These are phyloP conservation scores for Hypoxylon fragiforme DNA, from an alignment of 495 filamentous ascomycete species.

Conservation along the genomic window DNA sequence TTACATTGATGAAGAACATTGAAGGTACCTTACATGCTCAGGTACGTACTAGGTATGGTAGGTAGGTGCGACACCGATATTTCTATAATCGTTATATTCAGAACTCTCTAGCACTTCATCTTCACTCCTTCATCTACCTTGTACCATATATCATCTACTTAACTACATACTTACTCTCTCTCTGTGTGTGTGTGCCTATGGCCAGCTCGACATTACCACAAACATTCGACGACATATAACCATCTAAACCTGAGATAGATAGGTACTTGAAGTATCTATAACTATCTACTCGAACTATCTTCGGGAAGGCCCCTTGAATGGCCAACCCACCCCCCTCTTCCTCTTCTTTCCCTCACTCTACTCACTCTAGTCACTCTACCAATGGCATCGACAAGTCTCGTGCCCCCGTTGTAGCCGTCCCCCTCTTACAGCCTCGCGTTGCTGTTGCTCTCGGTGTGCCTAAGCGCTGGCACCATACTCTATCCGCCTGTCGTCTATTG, in stretches of 20 bases:
- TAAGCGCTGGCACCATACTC: conserved; percentile 49
- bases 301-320: conserved; percentile 28
- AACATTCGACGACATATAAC: conserved; percentile 5
- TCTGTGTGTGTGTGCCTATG: conserved; percentile 7
- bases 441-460: conserved; percentile 54
- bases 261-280: not conserved
- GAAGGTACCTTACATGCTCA: not conserved
- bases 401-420: conserved; percentile 42
- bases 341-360: conserved; percentile 2
- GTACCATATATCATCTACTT: too few relatives aligned
- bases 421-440: conserved; percentile 54
- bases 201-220: conserved; percentile 17
- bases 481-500: conserved; percentile 49
- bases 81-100: not conserved
- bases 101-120: not conserved
- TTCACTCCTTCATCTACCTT: not conserved
- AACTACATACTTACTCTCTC: not conserved
- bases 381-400: conserved; percentile 20
- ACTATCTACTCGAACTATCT: conserved; percentile 9
- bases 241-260: conserved; percentile 1
- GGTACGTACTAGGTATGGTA: not conserved
- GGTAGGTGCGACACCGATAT: conserved; percentile 11
- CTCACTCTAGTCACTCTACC: conserved; percentile 6
- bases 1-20: not conserved
- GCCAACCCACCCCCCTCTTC: conserved; percentile 24